Percentiles rank a stretch among this genome's conserved stretches.
phyloP scores from a whole-genome alignment of 129 eudicot genomes.

The Silybum marianum region DNA sequence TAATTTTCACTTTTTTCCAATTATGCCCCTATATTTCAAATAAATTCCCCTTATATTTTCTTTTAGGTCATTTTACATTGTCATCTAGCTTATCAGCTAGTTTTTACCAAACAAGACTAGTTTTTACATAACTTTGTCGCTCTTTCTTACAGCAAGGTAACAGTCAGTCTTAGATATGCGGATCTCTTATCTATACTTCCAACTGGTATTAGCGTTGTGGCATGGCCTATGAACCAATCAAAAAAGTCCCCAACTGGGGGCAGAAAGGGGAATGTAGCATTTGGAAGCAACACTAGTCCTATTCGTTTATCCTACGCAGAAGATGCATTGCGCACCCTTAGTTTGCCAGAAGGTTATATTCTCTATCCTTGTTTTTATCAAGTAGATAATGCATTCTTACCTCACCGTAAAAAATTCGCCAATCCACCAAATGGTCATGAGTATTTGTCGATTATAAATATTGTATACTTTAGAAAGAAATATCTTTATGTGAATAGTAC shows the following conservation, averaged over 20 bases:
- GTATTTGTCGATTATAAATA: too few relatives aligned
- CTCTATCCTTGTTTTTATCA: neutral
- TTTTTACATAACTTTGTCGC: neutral
- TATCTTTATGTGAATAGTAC: too few relatives aligned
- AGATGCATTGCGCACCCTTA: slow-evolving; percentile 73
- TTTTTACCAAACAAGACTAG: neutral
- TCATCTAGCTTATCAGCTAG: neutral
- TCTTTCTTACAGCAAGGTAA: slow-evolving; percentile 65
- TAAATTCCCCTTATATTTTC: neutral
- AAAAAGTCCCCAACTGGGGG: slow-evolving; percentile 38
- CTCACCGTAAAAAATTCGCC: neutral
- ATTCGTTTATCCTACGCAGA: slow-evolving; percentile 73
- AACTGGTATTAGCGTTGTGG: slow-evolving; percentile 75
- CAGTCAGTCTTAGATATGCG: slow-evolving; percentile 74
- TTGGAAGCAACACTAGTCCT: slow-evolving; percentile 56
- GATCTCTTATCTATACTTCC: slow-evolving; percentile 81
- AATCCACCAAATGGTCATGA: neutral
- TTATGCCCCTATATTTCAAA: neutral
- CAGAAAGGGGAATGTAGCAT: slow-evolving; percentile 45
- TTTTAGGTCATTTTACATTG: neutral
- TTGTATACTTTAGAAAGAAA: neutral
- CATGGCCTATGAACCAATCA: slow-evolving; percentile 72
- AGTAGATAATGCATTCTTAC: neutral
- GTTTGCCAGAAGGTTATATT: slow-evolving; percentile 84
- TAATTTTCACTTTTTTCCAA: neutral